Conservation (phyloP, 176 grass and related monocot genomes). For the Tillandsia fasciculata region DNA sequence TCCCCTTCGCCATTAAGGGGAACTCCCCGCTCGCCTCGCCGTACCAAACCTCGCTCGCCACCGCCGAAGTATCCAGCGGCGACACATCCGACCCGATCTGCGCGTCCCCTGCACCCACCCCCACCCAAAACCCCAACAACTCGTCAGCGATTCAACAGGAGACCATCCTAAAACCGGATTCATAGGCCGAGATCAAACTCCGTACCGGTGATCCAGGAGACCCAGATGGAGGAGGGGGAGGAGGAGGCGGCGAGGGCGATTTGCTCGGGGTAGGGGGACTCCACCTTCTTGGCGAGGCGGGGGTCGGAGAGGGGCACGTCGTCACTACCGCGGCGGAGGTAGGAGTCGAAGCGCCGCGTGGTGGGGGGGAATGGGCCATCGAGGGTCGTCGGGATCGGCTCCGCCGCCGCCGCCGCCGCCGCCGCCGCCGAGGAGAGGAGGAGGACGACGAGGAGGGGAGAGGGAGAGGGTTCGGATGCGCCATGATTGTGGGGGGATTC, state of each 20-base stretch:
- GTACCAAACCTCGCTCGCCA: slow-evolving; percentile 66
- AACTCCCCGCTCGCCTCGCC: slow-evolving; percentile 32
- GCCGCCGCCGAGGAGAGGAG: not conserved
- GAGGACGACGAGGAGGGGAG: not conserved
- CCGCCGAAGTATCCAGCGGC: slow-evolving; percentile 47
- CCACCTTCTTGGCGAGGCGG: slow-evolving; percentile 33
- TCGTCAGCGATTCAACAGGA: not conserved
- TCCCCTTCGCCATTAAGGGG: slow-evolving; percentile 29
- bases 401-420: slow-evolving; percentile 2
- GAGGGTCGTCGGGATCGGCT: slow-evolving; percentile 59
- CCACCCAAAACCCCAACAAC: not conserved
- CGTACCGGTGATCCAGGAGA: slow-evolving; percentile 70
- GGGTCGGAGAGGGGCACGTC: slow-evolving; percentile 56
- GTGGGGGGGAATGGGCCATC: slow-evolving; percentile 59
- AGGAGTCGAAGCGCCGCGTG: slow-evolving; percentile 49
- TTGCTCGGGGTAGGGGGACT: slow-evolving; percentile 64
- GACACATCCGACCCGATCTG: slow-evolving; percentile 31
- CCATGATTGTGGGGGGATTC: not conserved
- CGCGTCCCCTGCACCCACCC: slow-evolving; percentile 28
- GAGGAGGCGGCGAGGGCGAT: slow-evolving; percentile 61
- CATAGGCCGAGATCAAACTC: not conserved
- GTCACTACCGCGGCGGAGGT: slow-evolving; percentile 62
- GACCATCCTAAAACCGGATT: not conserved
- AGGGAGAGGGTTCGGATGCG: not conserved
- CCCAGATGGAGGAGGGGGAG: slow-evolving; percentile 49